A percentile compares a stretch with the other conserved stretches of the same genome.
Evolutionary conservation across 1,284 basidiomycete species (phyloP).

Genomic region (Microbotryum intermedium): DNA sequence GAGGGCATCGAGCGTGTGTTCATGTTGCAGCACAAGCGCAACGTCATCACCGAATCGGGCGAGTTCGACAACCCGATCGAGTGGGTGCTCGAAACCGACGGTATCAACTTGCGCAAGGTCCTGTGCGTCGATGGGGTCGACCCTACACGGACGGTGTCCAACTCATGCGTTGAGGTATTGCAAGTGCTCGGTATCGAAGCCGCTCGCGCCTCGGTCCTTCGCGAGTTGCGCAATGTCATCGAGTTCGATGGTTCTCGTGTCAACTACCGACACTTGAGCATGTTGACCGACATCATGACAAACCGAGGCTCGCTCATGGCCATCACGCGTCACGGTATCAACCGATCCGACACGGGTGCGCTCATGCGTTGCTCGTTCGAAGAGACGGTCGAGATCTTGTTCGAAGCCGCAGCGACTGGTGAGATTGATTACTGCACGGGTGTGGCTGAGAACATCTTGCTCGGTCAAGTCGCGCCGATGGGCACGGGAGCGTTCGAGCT

Average conservation of each 20-base stretch:
- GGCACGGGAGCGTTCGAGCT: conserved; percentile 55
- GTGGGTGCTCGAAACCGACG: conserved; percentile 97
- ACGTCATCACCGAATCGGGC: conserved; percentile 50
- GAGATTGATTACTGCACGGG: conserved; percentile 98
- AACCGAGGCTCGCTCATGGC: conserved; percentile 93
- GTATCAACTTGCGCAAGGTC: conserved; percentile 86
- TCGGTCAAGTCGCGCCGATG: conserved; percentile 91
- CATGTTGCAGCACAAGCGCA: conserved; percentile 78
- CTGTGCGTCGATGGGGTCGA: conserved; percentile 94
- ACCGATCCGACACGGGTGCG: conserved; percentile 91
- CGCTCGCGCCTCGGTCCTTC: conserved; percentile 84
- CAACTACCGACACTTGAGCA: conserved; percentile 92
- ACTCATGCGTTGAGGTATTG: conserved; percentile 94
- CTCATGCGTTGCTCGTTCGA: conserved; percentile 99
- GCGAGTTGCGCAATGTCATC: conserved; percentile 86
- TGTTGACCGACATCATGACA: conserved; percentile 97
- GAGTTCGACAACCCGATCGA: conserved; percentile 53
- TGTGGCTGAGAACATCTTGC: conserved; percentile 95
- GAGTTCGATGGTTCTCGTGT: conserved; percentile 99
- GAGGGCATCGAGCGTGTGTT: conserved; percentile 86
- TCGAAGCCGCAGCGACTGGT: conserved; percentile 96
- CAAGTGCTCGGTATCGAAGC: conserved; percentile 97
- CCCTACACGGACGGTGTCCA: conserved; percentile 83
- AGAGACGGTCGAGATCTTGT: conserved; percentile 97
- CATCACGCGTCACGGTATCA: conserved; percentile 98